phyloP scores from a whole-genome alignment of 345 rosid species.

The Eucalyptus curtisii region DNA sequence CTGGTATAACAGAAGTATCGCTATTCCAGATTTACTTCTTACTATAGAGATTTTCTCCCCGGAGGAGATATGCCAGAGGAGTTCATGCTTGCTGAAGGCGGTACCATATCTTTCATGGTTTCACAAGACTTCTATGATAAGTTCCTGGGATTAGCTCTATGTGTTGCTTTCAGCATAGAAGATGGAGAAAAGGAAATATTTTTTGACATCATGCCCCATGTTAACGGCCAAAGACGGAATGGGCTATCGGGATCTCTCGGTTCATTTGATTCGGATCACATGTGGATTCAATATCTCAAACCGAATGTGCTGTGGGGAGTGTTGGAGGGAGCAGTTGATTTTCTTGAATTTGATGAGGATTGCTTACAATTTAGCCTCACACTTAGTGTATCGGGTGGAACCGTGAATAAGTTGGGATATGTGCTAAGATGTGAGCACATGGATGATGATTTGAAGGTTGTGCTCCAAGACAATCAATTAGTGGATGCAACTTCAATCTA shows the following conservation, averaged over 20 bases:
- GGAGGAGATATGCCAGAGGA: neutral
- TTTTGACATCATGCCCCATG: neutral
- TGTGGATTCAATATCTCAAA: neutral
- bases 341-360: neutral
- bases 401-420: neutral
- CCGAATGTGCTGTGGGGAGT: neutral
- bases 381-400: neutral
- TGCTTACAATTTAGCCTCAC: neutral
- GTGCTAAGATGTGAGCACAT: neutral
- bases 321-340: neutral
- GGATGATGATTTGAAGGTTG: neutral
- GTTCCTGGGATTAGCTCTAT: neutral
- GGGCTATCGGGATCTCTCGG: neutral
- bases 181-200: neutral
- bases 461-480: neutral
- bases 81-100: neutral
- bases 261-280: neutral
- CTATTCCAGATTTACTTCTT: rapidly evolving
- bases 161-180: neutral
- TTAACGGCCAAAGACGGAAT: neutral
- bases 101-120: neutral
- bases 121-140: neutral
- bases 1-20: neutral
- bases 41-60: rapidly evolving
- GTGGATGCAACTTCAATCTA: neutral